Percentiles rank a stretch among this genome's conserved stretches.
Evolutionary conservation across 108 stramenopile genomes (phyloP).

Genomic region (Heterococcus sp.): DNA sequence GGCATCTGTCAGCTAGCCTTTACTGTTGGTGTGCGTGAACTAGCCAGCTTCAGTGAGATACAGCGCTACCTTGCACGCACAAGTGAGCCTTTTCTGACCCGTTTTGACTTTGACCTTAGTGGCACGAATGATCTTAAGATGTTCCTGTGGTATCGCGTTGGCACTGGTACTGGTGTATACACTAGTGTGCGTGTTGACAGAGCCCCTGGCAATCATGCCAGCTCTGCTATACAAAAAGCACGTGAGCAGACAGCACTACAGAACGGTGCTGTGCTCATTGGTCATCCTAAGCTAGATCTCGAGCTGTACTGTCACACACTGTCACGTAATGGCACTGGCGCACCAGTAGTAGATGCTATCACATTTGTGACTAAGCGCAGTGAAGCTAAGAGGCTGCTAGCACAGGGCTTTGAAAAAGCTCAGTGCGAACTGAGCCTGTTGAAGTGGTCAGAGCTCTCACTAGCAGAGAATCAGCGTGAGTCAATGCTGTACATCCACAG

Average conservation of each 20-base stretch:
- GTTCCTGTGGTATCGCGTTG: slow-evolving; percentile 16
- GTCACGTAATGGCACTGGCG: background rate
- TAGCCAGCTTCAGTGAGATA: slow-evolving; percentile 2
- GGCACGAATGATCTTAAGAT: slow-evolving; percentile 11
- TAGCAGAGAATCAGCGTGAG: background rate
- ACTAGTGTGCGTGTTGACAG: slow-evolving; percentile 4
- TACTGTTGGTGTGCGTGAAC: slow-evolving; percentile 18
- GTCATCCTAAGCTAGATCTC: slow-evolving; percentile 6
- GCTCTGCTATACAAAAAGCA: slow-evolving; percentile 4
- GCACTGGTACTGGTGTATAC: slow-evolving; percentile 20
- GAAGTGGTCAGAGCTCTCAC: background rate
- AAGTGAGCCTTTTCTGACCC: slow-evolving; percentile 1
- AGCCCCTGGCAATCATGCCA: slow-evolving; percentile 21
- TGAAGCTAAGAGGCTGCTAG: background rate
- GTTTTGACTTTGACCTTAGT: slow-evolving; percentile 25
- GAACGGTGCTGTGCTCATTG: background rate
- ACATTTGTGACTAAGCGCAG: background rate
- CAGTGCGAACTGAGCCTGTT: background rate
- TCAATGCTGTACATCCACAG: slow-evolving; percentile 17
- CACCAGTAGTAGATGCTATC: background rate
- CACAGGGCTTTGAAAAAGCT: background rate
- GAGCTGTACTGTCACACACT: slow-evolving; percentile 10
- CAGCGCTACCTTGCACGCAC: slow-evolving; percentile 28
- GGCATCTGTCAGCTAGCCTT: slow-evolving; percentile 20
- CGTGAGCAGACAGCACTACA: background rate